phyloP scores from a whole-genome alignment of 495 filamentous ascomycete genomes.

The Penicillium crystallinum region DNA sequence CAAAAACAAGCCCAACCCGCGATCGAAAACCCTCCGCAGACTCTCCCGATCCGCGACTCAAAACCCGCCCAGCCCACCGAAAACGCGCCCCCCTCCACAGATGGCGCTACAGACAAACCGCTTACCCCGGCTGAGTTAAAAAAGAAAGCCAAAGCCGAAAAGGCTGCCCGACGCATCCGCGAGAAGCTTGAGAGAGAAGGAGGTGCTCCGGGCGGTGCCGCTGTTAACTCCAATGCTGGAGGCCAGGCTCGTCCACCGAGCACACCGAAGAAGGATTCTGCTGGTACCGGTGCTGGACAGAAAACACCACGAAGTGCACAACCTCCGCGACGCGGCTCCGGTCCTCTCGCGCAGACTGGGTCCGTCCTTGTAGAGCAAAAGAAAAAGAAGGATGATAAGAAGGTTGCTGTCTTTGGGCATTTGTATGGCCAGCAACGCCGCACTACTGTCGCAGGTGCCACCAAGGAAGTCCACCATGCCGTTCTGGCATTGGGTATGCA shows the following conservation, averaged over 20 bases:
- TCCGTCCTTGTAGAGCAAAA: conserved; percentile 25
- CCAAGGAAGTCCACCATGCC: conserved; percentile 86
- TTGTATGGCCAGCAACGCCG: conserved; percentile 69
- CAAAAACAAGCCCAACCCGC: conserved; percentile 13
- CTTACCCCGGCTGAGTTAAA: conserved; percentile 66
- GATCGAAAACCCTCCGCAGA: conserved; percentile 20
- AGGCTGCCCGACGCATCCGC: conserved; percentile 65
- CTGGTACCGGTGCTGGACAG: conserved; percentile 20
- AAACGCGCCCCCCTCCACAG: conserved; percentile 14
- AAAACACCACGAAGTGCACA: conserved; percentile 37
- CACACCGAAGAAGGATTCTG: conserved; percentile 46
- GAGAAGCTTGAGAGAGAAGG: conserved; percentile 46
- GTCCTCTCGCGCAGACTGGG: conserved; percentile 36
- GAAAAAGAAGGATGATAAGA: conserved; percentile 61
- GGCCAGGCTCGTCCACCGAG: conserved; percentile 18
- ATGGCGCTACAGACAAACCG: conserved; percentile 35
- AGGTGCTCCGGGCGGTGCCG: conserved; percentile 20
- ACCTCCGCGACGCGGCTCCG: conserved; percentile 29
- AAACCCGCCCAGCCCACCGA: conserved; percentile 24
- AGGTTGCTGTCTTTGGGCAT: conserved; percentile 76
- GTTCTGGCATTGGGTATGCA: conserved; percentile 82
- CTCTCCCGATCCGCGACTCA: conserved; percentile 23
- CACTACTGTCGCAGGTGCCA: conserved; percentile 66
- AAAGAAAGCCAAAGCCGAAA: conserved; percentile 72
- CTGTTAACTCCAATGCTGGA: conserved; percentile 17